These are phyloP conservation scores for Syzygium syzygioides DNA, from an alignment of 441 rosid genomes.

Conservation along the genomic window DNA sequence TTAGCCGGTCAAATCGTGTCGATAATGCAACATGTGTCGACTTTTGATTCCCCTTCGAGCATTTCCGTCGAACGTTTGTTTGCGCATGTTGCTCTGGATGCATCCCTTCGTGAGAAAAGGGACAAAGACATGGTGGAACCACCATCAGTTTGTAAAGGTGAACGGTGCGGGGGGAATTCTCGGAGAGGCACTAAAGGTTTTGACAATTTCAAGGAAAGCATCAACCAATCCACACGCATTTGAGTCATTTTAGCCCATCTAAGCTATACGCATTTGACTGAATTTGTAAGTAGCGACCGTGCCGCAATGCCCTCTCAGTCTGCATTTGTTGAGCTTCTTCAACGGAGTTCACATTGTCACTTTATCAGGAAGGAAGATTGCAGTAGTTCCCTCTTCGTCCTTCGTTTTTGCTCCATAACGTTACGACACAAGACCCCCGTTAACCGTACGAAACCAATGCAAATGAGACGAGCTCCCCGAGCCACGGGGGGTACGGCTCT, in stretches of 20 bases:
- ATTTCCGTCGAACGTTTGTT: not conserved
- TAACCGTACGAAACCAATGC: not conserved
- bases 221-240: too few species aligned
- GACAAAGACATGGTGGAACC: not conserved
- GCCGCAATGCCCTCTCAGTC: not conserved
- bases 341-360: not conserved
- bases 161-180: too few species aligned
- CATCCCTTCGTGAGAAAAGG: not conserved
- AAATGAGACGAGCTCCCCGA: not conserved
- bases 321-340: not conserved
- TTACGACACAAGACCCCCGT: not conserved
- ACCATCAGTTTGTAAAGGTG: not conserved
- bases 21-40: not conserved
- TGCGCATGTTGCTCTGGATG: not conserved
- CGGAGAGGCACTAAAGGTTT: too few species aligned
- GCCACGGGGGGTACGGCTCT: not conserved
- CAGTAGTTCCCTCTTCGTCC: not conserved
- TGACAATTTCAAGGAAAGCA: too few species aligned
- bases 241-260: too few species aligned
- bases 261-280: too few species aligned
- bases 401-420: not conserved
- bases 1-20: not conserved
- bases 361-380: not conserved
- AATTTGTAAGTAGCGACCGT: too few species aligned
- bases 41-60: not conserved